Percentiles rank a stretch among this genome's conserved stretches.
These are phyloP conservation scores for Clarkia xantiana DNA, from an alignment of 345 rosid species.

Conservation along the genomic window DNA sequence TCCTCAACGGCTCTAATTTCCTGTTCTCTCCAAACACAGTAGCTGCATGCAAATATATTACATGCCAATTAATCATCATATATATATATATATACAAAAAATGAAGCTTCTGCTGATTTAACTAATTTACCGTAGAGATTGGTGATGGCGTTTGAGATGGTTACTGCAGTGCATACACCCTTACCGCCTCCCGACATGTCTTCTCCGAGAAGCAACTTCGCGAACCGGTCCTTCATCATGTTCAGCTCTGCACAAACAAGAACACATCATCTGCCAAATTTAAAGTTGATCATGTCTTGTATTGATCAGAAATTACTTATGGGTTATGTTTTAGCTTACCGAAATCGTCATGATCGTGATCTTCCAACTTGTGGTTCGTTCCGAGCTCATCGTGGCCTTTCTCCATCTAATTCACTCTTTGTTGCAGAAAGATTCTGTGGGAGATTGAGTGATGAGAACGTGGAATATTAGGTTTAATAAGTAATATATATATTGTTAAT, in stretches of 20 bases:
- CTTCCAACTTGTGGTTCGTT: not conserved
- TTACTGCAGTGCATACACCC: conserved; percentile 81
- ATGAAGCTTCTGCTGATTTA: too few relatives aligned
- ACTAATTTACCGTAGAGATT: conserved; percentile 70
- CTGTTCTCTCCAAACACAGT: conserved; percentile 81
- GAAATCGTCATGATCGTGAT: not conserved
- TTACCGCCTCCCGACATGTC: conserved; percentile 97
- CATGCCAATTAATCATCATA: too few relatives aligned
- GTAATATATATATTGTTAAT: too few relatives aligned
- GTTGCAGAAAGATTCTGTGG: too few relatives aligned
- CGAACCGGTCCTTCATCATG: conserved; percentile 79
- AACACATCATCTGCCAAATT: not conserved
- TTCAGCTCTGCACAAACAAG: conserved; percentile 34
- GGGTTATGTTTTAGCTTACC: conserved; percentile 3
- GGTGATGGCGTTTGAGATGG: conserved; percentile 86
- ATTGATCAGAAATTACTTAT: too few relatives aligned
- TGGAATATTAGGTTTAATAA: too few relatives aligned
- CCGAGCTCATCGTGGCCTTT: too few relatives aligned
- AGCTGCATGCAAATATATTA: conserved; percentile 31
- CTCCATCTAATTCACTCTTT: too few relatives aligned
- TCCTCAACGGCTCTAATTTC: conserved; percentile 65
- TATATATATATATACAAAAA: too few relatives aligned
- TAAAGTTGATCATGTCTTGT: too few relatives aligned
- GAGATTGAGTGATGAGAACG: too few relatives aligned
- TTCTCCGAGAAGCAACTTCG: conserved; percentile 86